Evolutionary conservation across 805 yeast genomes (phyloP).

Genomic region (Schizosaccharomyces japonicus): DNA sequence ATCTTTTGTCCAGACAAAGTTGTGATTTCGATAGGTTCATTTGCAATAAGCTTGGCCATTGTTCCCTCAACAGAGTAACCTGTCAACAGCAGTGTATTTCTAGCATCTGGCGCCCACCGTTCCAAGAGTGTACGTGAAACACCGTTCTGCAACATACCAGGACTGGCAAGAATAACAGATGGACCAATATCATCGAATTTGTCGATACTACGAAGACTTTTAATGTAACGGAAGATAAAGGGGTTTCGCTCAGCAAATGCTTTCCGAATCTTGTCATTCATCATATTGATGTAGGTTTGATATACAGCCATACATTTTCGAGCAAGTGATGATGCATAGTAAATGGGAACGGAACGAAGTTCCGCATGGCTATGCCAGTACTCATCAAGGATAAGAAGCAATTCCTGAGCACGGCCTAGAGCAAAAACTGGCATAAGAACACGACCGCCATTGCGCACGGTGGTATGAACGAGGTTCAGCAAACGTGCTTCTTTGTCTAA

Average conservation of each 20-base stretch:
- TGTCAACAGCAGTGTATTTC: conserved; percentile 65
- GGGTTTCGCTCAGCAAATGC: conserved; percentile 47
- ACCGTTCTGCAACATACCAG: conserved; percentile 94
- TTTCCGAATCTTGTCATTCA: conserved; percentile 74
- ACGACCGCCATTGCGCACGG: conserved; percentile 71
- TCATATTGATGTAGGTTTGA: conserved; percentile 87
- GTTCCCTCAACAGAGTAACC: conserved; percentile 98
- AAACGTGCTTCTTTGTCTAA: conserved; percentile 60
- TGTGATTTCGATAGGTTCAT: conserved; percentile 80
- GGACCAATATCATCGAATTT: conserved; percentile 83
- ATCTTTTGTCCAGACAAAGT: conserved; percentile 37
- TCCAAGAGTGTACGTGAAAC: conserved; percentile 75
- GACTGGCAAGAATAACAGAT: conserved; percentile 86
- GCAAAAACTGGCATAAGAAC: conserved; percentile 88
- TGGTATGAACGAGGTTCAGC: conserved; percentile 60
- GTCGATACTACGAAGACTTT: conserved; percentile 56
- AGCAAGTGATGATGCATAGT: conserved; percentile 80
- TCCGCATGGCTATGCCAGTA: conserved; percentile 77
- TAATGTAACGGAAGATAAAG: conserved; percentile 66
- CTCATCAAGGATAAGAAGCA: conserved; percentile 71
- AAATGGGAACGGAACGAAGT: conserved; percentile 57
- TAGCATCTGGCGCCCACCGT: conserved; percentile 92
- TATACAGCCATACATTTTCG: conserved; percentile 92
- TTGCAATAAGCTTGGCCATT: conserved; percentile 69
- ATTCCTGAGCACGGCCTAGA: conserved; percentile 87